These are phyloP conservation scores for Penicillium sp. DNA, from an alignment of 2,329 filamentous ascomycete species.

Conservation along the genomic window DNA sequence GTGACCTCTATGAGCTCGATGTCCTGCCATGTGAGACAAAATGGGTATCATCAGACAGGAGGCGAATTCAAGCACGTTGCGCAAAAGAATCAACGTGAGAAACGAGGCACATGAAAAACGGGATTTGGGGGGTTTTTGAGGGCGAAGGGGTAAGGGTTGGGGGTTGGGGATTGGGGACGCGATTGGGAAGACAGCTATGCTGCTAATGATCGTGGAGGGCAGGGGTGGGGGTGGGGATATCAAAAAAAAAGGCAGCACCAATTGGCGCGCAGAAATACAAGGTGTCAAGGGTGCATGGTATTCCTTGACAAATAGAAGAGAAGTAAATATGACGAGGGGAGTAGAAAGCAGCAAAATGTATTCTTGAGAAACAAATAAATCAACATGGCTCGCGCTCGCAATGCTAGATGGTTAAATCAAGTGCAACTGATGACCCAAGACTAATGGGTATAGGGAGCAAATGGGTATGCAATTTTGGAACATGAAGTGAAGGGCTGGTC, in stretches of 20 bases:
- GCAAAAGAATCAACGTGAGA: neutral
- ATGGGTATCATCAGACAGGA: neutral
- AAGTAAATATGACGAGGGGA: constrained; percentile 14
- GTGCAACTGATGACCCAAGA: constrained; percentile 37
- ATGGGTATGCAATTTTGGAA: constrained; percentile 39
- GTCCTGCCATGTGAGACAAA: neutral
- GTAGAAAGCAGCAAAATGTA: constrained; percentile 19
- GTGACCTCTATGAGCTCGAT: constrained; percentile 14
- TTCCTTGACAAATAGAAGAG: constrained; percentile 22
- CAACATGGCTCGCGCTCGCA: constrained; percentile 48
- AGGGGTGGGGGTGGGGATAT: constrained; percentile 13
- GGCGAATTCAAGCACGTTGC: neutral
- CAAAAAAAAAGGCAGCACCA: constrained; percentile 27
- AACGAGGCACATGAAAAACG: constrained; percentile 29
- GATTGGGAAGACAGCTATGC: constrained; percentile 14
- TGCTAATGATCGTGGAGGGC: constrained; percentile 25
- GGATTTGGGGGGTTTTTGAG: neutral
- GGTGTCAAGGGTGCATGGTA: constrained; percentile 5
- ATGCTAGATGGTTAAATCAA: constrained; percentile 45
- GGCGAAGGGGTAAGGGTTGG: neutral
- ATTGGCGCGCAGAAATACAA: constrained; percentile 23
- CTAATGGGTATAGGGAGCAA: constrained; percentile 31
- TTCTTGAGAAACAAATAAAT: constrained; percentile 24
- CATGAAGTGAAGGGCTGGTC: constrained; percentile 26
- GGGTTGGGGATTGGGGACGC: neutral